Conservation (phyloP, 176 grass and related monocot genomes). For the Oryza glaberrima region DNA sequence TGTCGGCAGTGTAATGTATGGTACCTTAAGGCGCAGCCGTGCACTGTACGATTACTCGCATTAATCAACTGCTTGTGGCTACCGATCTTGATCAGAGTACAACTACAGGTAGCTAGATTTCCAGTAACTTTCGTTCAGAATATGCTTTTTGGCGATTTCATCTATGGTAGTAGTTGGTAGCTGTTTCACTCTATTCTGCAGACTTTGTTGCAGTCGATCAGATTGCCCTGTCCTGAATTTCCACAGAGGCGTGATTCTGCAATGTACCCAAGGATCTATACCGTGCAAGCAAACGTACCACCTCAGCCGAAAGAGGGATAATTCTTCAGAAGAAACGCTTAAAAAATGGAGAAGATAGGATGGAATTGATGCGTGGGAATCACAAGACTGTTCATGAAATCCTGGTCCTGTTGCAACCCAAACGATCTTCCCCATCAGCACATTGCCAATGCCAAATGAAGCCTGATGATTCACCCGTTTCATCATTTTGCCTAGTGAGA, state of each 20-base stretch:
- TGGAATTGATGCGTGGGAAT: conserved; percentile 36
- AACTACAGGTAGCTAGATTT: conserved; percentile 7
- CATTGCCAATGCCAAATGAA: not conserved
- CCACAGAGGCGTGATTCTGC: conserved; percentile 6
- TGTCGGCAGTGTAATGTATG: conserved; percentile 9
- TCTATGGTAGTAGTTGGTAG: too few relatives aligned
- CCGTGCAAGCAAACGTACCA: not conserved
- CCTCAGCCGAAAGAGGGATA: not conserved
- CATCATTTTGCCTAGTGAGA: conserved; percentile 4
- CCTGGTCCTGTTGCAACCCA: not conserved
- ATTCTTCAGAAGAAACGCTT: not conserved
- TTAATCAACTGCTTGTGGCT: conserved; percentile 10
- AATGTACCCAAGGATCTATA: not conserved
- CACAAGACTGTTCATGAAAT: conserved; percentile 11
- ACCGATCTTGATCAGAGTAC: not conserved
- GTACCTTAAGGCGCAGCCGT: not conserved
- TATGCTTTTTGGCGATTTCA: not conserved
- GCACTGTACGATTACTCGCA: conserved; percentile 1
- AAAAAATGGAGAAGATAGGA: not conserved
- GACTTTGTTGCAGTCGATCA: not conserved
- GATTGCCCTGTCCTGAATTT: not conserved
- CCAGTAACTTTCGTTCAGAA: conserved; percentile 15
- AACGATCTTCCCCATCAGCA: not conserved
- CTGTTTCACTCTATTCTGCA: not conserved
- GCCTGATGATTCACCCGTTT: not conserved